These are phyloP conservation scores for Gossypium gossypioides DNA, from an alignment of 441 rosid genomes.

Conservation along the genomic window DNA sequence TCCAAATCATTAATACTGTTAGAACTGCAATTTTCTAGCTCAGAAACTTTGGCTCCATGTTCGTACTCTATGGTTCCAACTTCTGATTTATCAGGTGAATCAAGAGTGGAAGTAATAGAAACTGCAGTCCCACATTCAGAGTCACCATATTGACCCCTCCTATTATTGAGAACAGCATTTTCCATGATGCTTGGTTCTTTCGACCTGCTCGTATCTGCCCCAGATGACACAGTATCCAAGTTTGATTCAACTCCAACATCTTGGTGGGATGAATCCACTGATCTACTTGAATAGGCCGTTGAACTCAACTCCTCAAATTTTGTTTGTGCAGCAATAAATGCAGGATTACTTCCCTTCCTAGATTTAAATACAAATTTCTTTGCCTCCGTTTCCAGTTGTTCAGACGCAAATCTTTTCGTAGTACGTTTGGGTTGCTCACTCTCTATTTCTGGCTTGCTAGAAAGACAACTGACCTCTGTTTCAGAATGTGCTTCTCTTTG, in stretches of 20 bases:
- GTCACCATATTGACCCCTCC: constrained; percentile 37
- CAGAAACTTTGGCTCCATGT: constrained; percentile 31
- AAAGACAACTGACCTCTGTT: constrained; percentile 23
- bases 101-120: constrained; percentile 78
- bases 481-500: constrained; percentile 24
- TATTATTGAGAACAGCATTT: constrained; percentile 15
- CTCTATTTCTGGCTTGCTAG: constrained; percentile 32
- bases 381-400: constrained; percentile 36
- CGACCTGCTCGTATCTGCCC: constrained; percentile 2
- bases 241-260: constrained; percentile 37
- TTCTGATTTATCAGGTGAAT: constrained; percentile 66
- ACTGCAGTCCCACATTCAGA: constrained; percentile 92
- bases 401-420: constrained; percentile 47
- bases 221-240: constrained; percentile 14
- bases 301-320: constrained; percentile 66
- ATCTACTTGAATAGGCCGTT: constrained; percentile 33
- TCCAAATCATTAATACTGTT: constrained; percentile 21
- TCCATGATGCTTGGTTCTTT: constrained; percentile 21
- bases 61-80: constrained; percentile 33
- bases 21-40: constrained; percentile 24
- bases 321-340: constrained; percentile 57
- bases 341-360: constrained; percentile 52
- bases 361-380: constrained; percentile 35
- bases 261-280: constrained; percentile 28
- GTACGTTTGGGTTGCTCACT: constrained; percentile 45